A percentile compares a stretch with the other conserved stretches of the same genome.
phyloP scores from a whole-genome alignment of 495 filamentous ascomycete genomes.

The Xylaria telfairii region DNA sequence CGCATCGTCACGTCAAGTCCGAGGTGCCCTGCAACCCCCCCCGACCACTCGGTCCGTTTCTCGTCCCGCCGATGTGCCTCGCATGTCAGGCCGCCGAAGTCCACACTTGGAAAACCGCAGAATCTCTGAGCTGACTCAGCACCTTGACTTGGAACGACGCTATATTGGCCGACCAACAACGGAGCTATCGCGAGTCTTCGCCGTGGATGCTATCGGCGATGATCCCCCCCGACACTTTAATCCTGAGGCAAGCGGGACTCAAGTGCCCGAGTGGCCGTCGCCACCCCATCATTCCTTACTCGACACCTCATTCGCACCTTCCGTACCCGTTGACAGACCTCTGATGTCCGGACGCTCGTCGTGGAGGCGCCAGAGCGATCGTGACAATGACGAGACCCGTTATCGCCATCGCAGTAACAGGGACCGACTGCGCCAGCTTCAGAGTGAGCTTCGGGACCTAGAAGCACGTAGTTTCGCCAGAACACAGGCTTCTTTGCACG shows the following conservation, averaged over 20 bases:
- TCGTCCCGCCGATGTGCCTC: neutral
- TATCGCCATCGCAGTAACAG: slow-evolving; percentile 3
- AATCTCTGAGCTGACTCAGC: neutral
- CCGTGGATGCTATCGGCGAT: neutral
- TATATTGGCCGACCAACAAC: neutral
- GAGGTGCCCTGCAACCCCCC: neutral
- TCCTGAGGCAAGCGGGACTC: neutral
- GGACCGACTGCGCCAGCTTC: neutral
- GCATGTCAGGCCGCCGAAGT: neutral
- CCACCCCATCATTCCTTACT: neutral
- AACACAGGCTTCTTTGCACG: neutral
- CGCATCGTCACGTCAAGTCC: neutral
- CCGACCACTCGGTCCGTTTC: neutral
- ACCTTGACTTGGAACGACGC: neutral
- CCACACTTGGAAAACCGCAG: slow-evolving; percentile 4
- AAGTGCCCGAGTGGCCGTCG: neutral
- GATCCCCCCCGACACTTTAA: neutral
- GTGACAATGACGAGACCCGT: neutral
- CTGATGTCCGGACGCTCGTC: neutral
- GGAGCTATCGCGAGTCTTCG: neutral
- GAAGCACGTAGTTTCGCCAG: neutral
- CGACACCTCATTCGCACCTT: neutral
- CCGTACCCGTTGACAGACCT: neutral
- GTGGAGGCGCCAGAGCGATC: neutral
- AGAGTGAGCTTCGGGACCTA: neutral